phyloP scores from a whole-genome alignment of 495 filamentous ascomycete species.

The Hamigera avellanea region DNA sequence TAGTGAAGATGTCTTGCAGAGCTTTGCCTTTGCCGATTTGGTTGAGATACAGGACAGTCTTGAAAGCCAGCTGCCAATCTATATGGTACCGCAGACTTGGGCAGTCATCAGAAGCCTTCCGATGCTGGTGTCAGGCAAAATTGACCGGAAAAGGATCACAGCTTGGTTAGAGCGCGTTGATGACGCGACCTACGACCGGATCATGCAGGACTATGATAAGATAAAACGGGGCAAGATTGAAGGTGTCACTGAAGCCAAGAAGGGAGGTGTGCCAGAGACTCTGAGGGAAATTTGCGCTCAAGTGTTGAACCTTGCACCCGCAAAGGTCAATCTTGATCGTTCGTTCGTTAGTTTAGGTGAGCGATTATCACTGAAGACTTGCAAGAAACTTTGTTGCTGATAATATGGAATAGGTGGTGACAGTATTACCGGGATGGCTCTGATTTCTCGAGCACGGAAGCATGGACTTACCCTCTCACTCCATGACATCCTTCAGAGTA shows the following conservation, averaged over 20 bases:
- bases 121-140: conserved; percentile 37
- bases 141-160: conserved; percentile 35
- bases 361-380: conserved; percentile 5
- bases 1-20: conserved; percentile 12
- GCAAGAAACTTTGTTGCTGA: no score
- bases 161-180: conserved; percentile 33
- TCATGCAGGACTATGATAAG: conserved; percentile 27
- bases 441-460: conserved; percentile 28
- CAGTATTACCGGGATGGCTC: conserved; percentile 31
- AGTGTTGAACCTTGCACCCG: conserved; percentile 33
- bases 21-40: conserved; percentile 15
- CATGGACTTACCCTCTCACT: conserved; percentile 24
- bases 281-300: conserved; percentile 32
- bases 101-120: conserved; percentile 31
- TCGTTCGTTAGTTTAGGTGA: conserved; percentile 35
- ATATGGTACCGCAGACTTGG: conserved; percentile 40
- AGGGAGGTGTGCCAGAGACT: conserved; percentile 12
- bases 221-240: conserved; percentile 17
- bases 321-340: conserved; percentile 26
- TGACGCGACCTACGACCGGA: conserved; percentile 20
- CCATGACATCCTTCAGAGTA: conserved; percentile 25
- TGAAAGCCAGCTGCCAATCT: conserved; percentile 25
- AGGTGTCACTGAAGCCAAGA: conserved; percentile 14
- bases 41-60: conserved; percentile 27
- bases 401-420: conserved; percentile 27